Conservation (phyloP, 345 rosid genomes). For the Camelina hispida region DNA sequence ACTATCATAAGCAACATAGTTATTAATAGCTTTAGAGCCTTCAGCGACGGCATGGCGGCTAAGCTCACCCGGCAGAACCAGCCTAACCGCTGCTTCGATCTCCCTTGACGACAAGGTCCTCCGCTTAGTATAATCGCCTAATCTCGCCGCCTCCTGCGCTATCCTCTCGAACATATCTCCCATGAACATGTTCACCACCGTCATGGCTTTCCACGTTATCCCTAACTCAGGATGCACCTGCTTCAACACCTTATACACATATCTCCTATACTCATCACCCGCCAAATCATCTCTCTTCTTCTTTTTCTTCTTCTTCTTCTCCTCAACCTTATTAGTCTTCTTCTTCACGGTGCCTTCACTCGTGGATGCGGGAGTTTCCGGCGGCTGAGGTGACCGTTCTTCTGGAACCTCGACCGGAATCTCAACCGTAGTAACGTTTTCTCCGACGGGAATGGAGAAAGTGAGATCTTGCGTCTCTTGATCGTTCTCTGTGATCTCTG, state of each 20-base stretch:
- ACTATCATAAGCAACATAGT: constrained; percentile 44
- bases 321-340: constrained; percentile 13
- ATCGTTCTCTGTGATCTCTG: constrained; percentile 12
- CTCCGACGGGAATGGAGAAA: constrained; percentile 31
- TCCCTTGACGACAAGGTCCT: constrained; percentile 69
- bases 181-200: constrained; percentile 67
- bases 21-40: constrained; percentile 69
- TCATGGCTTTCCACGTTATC: constrained; percentile 73
- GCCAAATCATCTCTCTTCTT: constrained; percentile 37
- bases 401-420: constrained; percentile 28
- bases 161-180: constrained; percentile 79
- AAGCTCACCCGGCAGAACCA: constrained; percentile 81
- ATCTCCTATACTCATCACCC: constrained; percentile 60
- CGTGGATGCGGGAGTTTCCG: constrained; percentile 28
- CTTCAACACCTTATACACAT: constrained; percentile 67
- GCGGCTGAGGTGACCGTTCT: constrained; percentile 32
- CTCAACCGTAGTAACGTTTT: constrained; percentile 33
- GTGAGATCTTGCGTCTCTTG: constrained; percentile 33
- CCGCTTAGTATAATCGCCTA: constrained; percentile 45
- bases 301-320: neutral
- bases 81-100: constrained; percentile 68
- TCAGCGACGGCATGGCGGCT: constrained; percentile 76
- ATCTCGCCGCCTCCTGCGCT: constrained; percentile 62
- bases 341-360: constrained; percentile 31
- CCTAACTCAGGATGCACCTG: constrained; percentile 74